Conservation (phyloP, 2,329 filamentous ascomycete genomes). For the Beauveria sp. region DNA sequence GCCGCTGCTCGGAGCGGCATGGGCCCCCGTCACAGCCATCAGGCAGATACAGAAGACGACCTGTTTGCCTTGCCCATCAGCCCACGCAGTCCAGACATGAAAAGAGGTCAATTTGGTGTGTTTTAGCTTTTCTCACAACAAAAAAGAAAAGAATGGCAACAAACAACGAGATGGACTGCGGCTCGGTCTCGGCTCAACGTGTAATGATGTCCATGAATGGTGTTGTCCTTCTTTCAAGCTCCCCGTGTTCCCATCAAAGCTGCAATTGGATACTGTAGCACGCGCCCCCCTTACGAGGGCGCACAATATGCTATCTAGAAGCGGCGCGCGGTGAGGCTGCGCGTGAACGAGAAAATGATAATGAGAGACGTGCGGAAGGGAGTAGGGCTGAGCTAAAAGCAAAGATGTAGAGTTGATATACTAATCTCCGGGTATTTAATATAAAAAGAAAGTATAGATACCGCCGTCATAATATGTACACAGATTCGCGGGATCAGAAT, state of each 20-base stretch:
- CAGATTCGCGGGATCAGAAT: not conserved
- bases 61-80: conserved; percentile 83
- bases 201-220: conserved; percentile 1
- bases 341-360: not conserved
- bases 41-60: conserved; percentile 54
- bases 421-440: not conserved
- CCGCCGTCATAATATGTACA: not conserved
- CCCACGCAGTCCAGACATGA: conserved; percentile 78
- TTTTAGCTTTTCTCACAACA: not conserved
- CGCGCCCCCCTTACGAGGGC: not conserved
- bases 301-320: not conserved
- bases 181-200: not conserved
- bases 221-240: not conserved
- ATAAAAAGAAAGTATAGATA: not conserved
- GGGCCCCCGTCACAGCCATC: conserved; percentile 14
- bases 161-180: not conserved
- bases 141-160: not conserved
- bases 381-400: not conserved
- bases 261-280: not conserved
- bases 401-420: not conserved
- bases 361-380: not conserved
- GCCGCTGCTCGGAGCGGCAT: conserved; percentile 22
- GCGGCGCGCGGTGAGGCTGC: not conserved
- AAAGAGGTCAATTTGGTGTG: conserved; percentile 69
- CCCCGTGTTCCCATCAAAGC: not conserved